Evolutionary conservation across 345 rosid genomes (phyloP).

Genomic region (Limnanthes douglasii): DNA sequence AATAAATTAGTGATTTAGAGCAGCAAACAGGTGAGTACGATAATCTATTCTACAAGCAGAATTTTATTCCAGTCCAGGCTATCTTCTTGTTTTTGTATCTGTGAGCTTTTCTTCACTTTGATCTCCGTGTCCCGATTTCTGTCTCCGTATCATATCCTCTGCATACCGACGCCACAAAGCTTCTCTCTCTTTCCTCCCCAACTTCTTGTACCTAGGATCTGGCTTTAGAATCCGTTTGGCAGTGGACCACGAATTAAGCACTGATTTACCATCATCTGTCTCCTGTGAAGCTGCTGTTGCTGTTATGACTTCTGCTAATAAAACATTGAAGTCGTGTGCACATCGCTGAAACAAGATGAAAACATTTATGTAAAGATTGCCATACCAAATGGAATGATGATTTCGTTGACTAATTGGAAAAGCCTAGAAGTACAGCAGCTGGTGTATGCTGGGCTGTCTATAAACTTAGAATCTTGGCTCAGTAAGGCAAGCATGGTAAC

Average conservation of each 20-base stretch:
- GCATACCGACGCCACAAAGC: slow-evolving; percentile 58
- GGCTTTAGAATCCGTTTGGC: slow-evolving; percentile 66
- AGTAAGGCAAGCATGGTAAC: too few relatives aligned
- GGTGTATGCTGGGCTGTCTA: too few relatives aligned
- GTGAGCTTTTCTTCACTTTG: slow-evolving; percentile 28
- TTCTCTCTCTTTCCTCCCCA: slow-evolving; percentile 84
- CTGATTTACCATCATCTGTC: slow-evolving; percentile 62
- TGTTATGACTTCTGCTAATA: slow-evolving; percentile 57
- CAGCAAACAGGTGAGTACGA: too few relatives aligned
- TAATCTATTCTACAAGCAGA: too few relatives aligned
- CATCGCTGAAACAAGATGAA: slow-evolving; percentile 38
- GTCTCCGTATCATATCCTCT: slow-evolving; percentile 47
- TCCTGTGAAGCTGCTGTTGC: slow-evolving; percentile 49
- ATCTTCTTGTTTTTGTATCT: slow-evolving; percentile 31
- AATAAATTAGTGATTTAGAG: too few relatives aligned
- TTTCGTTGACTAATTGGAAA: not conserved
- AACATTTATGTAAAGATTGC: not conserved
- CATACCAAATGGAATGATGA: not conserved
- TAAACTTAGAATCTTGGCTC: too few relatives aligned
- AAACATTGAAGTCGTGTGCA: slow-evolving; percentile 46
- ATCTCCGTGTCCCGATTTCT: slow-evolving; percentile 23
- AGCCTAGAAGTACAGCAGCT: not conserved
- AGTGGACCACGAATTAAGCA: slow-evolving; percentile 83
- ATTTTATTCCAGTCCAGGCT: too few relatives aligned
- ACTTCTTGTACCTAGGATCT: slow-evolving; percentile 67